Evolutionary conservation across 2,329 filamentous ascomycete species (phyloP), one percentile per base, ranked within the genome.

Genomic region (Penicillium sclerotigenum): DNA sequence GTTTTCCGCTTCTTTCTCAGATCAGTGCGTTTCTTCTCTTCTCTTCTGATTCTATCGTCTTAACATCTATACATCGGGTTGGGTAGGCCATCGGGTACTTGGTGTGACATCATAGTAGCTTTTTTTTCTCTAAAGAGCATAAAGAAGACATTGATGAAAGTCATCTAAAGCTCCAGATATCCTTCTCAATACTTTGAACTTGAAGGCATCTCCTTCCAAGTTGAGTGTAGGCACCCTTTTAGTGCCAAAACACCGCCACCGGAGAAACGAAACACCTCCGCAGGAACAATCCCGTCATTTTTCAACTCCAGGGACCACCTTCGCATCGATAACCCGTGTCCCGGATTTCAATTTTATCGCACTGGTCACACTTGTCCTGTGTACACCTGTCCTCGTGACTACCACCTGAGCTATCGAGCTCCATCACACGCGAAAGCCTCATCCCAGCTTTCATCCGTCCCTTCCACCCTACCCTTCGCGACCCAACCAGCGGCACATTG

Each of bases 231-330:
- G 33, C 38, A 46, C 43, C n/a, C 4, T 22, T 38, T 33, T 57
- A 42, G 53, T 37, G 45, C 22, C 57, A 34, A 18, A 46, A 40
- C 47, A 49, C 50, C 42, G 45, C 59, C 50, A 53, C 61, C 65
- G 67, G 66, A 69, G 66, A 69, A 69, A 68, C 61, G 58, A 65
- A 67, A 60, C 54, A 63, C 56, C 63, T 65, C 64, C 57, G 54
- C 58, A 58, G 47, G 33, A 42, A 58, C 50, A 42, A 58, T 48
- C 55, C 50, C 49, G 48, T 50, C 52, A 56, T 61, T 26, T 29
- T 47, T 43, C 43, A 57, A 40, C 54, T 46, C 54, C 52, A 54
- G 37, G 31, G 47, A 18, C 11, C 8, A 36, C 26, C 28, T 34
- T 22, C 28, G 2, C 40, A 59, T 26, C 38, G 26, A 20, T 28